Percentiles rank a stretch among this genome's conserved stretches.
phyloP scores from a whole-genome alignment of 192 early-diverging fungal species.

The Linnemannia schmuckeri region DNA sequence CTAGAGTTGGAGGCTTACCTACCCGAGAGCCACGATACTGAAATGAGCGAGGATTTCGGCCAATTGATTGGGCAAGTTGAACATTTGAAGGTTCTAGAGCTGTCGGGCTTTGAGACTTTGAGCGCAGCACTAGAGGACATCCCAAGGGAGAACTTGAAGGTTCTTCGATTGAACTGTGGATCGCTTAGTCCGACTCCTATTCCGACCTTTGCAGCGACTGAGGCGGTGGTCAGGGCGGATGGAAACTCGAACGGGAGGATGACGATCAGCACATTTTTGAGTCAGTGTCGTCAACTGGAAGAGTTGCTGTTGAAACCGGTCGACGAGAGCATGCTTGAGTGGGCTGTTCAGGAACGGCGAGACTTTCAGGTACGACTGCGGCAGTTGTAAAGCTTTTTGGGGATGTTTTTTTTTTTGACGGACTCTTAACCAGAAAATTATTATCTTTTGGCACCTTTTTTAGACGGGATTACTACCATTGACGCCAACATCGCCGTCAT shows the following conservation, averaged over 20 bases:
- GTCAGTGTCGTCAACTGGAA: conserved; percentile 42
- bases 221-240: background rate
- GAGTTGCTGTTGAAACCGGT: conserved; percentile 38
- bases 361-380: conserved; percentile 24
- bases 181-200: background rate
- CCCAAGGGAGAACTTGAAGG: conserved; percentile 24
- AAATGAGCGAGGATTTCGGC: conserved; percentile 24
- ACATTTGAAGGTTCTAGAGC: conserved; percentile 30
- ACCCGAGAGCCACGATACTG: conserved; percentile 36
- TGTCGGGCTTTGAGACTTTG: conserved; percentile 39
- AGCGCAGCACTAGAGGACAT: conserved; percentile 21
- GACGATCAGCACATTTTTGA: conserved; percentile 30
- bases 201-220: background rate
- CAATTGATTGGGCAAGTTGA: conserved; percentile 35
- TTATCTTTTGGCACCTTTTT: background rate
- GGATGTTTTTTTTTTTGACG: too few species aligned
- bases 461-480: conserved; percentile 12
- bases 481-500: conserved; percentile 2
- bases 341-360: conserved; percentile 48
- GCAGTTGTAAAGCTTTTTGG: background rate
- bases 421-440: background rate
- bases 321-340: conserved; percentile 38
- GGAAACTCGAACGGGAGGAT: conserved; percentile 11
- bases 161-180: conserved; percentile 45
- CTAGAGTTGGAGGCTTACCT: conserved; percentile 39